Evolutionary conservation across 805 yeast genomes (phyloP), one percentile per base, ranked within the genome.

Genomic region (Saturnispora galanensis): DNA sequence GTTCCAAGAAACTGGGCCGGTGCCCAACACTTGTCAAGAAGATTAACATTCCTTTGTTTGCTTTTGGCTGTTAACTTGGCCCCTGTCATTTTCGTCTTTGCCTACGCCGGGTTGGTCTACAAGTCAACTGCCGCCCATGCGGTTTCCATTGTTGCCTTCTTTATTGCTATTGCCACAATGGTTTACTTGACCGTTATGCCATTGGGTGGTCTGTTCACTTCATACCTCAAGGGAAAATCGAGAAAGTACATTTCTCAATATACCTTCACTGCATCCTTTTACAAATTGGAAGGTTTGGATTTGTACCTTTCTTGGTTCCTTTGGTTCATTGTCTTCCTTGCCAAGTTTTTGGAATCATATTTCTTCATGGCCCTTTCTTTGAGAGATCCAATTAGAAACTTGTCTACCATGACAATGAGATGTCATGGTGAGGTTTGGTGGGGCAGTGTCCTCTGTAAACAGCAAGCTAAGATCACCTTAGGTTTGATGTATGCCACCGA

Each of bases 1-100:
- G 97, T 93, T 50, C 98, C 98, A 54, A 82, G 97, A 68, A 78
- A 82, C 56, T 93, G 97, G 97, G 95, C 97, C 31, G 98, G 99
- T 67, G 97, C 97, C 64, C 97, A 90, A 70, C 96, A 85, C 64
- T 76, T 93, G 61, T 70, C 87, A 33, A 86, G 96, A 68, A 82
- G 98, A 63, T 72, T 93, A 57, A 61, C 81, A 71, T 83, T 89
- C 62, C 66, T 90, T 62, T 53, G 81, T 44, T 52, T 76, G 42
- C 76, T 88, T 53, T 70, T 88, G 46, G 71, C 69, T 44, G 57
- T 81, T 50, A 93, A 90, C 66, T 70, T 90, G 60, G 94, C 81
- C 54, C 95, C 97, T 33, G 78, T 86, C 30, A 78, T 86, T 45
- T 93, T 85, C 60, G 81, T 89, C 34, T 86, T 87, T 65, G 81